These are phyloP conservation scores for Syncephalastrum contaminatum DNA, from an alignment of 371 early-diverging fungal genomes.

Conservation along the genomic window DNA sequence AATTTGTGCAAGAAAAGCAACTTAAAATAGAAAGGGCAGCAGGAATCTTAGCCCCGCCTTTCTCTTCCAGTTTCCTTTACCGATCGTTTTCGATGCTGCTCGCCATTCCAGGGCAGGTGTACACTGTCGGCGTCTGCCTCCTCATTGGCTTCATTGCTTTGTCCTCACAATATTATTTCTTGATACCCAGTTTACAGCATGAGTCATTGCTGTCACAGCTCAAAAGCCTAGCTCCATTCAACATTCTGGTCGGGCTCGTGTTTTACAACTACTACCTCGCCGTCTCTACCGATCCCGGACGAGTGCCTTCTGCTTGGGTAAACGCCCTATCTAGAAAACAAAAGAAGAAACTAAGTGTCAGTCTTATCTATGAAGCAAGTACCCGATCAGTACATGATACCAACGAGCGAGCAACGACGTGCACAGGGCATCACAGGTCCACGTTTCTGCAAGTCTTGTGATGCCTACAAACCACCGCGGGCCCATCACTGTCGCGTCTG, in stretches of 20 bases:
- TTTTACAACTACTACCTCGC: conserved; percentile 83
- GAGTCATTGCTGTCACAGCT: conserved; percentile 1
- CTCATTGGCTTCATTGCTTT: conserved; percentile 38
- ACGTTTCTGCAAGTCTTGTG: conserved; percentile 74
- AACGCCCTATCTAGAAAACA: conserved; percentile 26
- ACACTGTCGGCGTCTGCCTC: conserved; percentile 31
- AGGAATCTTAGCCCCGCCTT: too few species aligned
- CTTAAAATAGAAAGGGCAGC: too few species aligned
- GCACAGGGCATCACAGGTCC: conserved; percentile 44
- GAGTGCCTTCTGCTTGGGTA: conserved; percentile 71
- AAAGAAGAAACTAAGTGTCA: too few species aligned
- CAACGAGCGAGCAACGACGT: conserved; percentile 10
- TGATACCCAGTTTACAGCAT: conserved; percentile 23
- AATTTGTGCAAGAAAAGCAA: too few species aligned
- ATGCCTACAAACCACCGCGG: conserved; percentile 76
- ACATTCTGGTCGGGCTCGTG: conserved; percentile 59
- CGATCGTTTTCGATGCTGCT: background rate
- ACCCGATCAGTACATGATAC: conserved; percentile 4
- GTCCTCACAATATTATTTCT: conserved; percentile 36
- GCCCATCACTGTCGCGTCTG: conserved; percentile 83
- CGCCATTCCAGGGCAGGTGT: conserved; percentile 33
- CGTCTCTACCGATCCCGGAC: conserved; percentile 76
- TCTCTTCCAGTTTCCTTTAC: too few species aligned
- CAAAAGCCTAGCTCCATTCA: conserved; percentile 53
- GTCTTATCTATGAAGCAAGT: background rate